Base-by-base conservation (phyloP, 2,329 filamentous ascomycete species). In the Aspergillus calidoustus region DNA sequence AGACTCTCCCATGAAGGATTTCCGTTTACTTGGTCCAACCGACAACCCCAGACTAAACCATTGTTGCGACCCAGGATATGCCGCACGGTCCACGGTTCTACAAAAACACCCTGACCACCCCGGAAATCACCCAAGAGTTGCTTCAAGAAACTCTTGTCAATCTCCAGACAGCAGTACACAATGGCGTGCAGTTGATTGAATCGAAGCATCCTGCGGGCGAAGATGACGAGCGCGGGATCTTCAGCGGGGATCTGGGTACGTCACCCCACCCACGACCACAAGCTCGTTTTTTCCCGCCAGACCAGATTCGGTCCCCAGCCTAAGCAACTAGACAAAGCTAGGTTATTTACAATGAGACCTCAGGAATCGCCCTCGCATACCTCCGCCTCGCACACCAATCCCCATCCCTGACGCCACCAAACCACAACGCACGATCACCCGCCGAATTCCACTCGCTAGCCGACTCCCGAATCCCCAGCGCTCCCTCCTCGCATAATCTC, bases 371-470 rank as follows among this genome's bases (percentile, higher is more conserved):
- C 41, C 67, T 78, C 49, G 68, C 75, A 47, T 77, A 77, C 52
- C 68, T 79, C 13, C 76, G 77, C n/a, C 69, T 79, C 17, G 70
- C 72, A 11, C 74, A 72, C 23, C 77, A 79, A 61, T 69, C 68
- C 5, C 54, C 66, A 13, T 71, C 70, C 9, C 54, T 79, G 17
- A 59, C 49, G 4, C 34, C 34, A 1, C 62, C 66, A 13, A 30
- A 44, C 7, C 49, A 57, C 3, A 44, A 64, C 23, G 3, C 55
- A 15, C 63, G 69, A 30, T 65, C 65, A 8, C 67, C 74, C 19
- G 1, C 25, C 4, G 25, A 28, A 44, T 75, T 73, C 50, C 68
- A 64, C 25, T 56, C 65, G 8, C 59, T 72, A 34, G 74, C 75
- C 6, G 64, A 67, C 7, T 64, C 76, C 19, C 65, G 73, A 30